A percentile compares a stretch with the other conserved stretches of the same genome.
These are phyloP conservation scores for Monsonia emarginata DNA, from an alignment of 441 rosid genomes.

Conservation along the genomic window DNA sequence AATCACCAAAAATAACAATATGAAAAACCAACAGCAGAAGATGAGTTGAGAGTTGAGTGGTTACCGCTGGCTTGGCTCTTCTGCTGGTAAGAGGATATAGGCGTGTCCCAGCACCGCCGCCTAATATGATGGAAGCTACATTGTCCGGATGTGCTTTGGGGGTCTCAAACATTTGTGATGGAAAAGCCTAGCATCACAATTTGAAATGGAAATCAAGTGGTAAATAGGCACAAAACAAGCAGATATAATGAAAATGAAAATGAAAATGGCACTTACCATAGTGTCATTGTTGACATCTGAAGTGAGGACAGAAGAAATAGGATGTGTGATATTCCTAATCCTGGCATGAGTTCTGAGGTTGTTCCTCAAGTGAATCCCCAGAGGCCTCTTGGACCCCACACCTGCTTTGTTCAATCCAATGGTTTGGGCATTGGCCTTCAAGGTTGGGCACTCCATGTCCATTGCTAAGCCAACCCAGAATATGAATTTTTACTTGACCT, in stretches of 20 bases:
- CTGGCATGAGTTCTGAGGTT: background rate
- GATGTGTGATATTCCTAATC: background rate
- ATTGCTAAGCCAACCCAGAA: no score
- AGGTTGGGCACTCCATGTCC: no score
- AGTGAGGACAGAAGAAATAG: background rate
- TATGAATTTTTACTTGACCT: no score
- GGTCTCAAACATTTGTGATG: slow-evolving; percentile 7
- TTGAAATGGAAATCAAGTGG: background rate
- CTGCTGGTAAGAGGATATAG: slow-evolving; percentile 22
- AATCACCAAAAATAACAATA: no score
- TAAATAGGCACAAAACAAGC: background rate
- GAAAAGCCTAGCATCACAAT: slow-evolving; percentile 9
- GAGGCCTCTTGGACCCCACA: background rate
- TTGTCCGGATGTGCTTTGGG: slow-evolving; percentile 18
- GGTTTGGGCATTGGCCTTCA: no score
- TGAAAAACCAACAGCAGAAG: background rate
- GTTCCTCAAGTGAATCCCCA: background rate
- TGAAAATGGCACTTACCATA: background rate
- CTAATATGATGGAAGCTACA: slow-evolving; percentile 20
- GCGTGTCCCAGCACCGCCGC: slow-evolving; percentile 22
- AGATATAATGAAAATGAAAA: no score
- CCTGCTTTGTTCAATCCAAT: no score
- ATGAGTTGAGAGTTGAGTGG: background rate
- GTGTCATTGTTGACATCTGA: background rate
- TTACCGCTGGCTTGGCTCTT: slow-evolving; percentile 22